phyloP scores from a whole-genome alignment of 306 rosid genomes.

The Senna tora region DNA sequence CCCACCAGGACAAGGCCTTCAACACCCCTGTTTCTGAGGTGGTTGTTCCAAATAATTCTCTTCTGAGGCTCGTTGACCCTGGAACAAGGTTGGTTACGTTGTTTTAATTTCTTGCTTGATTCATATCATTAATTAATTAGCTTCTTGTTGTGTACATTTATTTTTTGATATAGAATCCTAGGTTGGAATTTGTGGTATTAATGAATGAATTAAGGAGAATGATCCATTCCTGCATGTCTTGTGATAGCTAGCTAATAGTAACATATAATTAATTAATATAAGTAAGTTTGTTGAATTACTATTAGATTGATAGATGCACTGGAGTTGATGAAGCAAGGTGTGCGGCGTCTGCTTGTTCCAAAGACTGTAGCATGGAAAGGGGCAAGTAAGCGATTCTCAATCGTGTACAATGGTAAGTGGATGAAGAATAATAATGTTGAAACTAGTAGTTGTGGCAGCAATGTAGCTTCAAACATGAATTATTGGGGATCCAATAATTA shows the following conservation, averaged over 20 bases:
- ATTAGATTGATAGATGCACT: constrained; percentile 86
- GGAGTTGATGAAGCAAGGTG: constrained; percentile 98
- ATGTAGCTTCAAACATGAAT: constrained; percentile 47
- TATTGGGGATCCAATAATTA: constrained; percentile 41
- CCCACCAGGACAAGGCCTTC: constrained; percentile 80
- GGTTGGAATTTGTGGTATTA: too few relatives aligned
- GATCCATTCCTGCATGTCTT: too few relatives aligned
- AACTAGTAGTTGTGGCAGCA: constrained; percentile 42
- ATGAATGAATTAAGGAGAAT: too few relatives aligned
- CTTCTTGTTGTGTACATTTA: too few relatives aligned
- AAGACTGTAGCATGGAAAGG: constrained; percentile 86
- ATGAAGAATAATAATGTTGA: constrained; percentile 75
- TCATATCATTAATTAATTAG: too few relatives aligned
- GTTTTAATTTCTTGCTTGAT: too few relatives aligned
- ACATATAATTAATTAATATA: too few relatives aligned
- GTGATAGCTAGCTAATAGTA: too few relatives aligned
- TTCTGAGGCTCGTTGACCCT: constrained; percentile 87
- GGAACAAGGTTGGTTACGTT: too few relatives aligned
- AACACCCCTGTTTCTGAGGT: constrained; percentile 75
- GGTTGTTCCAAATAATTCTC: constrained; percentile 55
- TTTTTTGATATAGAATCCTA: too few relatives aligned
- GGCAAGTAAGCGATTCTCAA: constrained; percentile 90
- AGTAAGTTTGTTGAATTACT: not conserved
- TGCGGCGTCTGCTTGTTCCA: constrained; percentile 78
- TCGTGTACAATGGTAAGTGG: constrained; percentile 86